Evolutionary conservation across 371 early-diverging fungal species (phyloP), one percentile per base, ranked within the genome.

Genomic region (Syncephalastrum racemosum): DNA sequence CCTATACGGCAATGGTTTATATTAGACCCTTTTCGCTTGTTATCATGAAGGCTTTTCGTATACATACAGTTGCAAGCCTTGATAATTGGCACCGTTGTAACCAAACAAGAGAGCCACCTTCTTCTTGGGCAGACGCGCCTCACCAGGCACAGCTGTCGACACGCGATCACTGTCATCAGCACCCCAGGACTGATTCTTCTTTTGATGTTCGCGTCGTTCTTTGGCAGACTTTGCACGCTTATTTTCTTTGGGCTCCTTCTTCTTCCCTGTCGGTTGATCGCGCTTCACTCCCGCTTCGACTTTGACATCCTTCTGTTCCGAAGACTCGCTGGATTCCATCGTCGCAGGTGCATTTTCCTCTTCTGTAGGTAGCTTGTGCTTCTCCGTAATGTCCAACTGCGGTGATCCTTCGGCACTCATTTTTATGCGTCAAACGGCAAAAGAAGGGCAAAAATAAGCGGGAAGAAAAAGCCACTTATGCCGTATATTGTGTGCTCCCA

Each of bases 81-180:
- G 88, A 76, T 93, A 99, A 1, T 89, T 92, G n/a, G 94, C 87
- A 4, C 99, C 99, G 64, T 91, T 91, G 72, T 90, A 99, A 5
- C 95, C 93, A 65, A 97, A 67, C 48, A 97, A 62, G 2, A 97
- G 64, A 0, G 95, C 97, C 0, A 95, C 90, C 57, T 92, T 91
- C 44, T 85, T 81, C 77, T 99, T 99, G 16, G 95, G 93, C 50
- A 69, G 52, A n/a, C 89, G 79, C 4, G 76, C 52, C 5, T 41
- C 50, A 8, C 36, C 36, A 31, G 36, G 36, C 36, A 31, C 36
- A 12, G 36, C 36, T 0, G 36, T 31, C 10, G 36, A 31, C 2
- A 31, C 36, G 12, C 36, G 36, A 31, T 31, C 36, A 8, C 36
- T 12, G 10, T 31, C 36, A 10, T 31, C 36, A 10, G 36, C 36